phyloP scores from a whole-genome alignment of 352 stramenopile species.

The Phytophthora boehmeriae region DNA sequence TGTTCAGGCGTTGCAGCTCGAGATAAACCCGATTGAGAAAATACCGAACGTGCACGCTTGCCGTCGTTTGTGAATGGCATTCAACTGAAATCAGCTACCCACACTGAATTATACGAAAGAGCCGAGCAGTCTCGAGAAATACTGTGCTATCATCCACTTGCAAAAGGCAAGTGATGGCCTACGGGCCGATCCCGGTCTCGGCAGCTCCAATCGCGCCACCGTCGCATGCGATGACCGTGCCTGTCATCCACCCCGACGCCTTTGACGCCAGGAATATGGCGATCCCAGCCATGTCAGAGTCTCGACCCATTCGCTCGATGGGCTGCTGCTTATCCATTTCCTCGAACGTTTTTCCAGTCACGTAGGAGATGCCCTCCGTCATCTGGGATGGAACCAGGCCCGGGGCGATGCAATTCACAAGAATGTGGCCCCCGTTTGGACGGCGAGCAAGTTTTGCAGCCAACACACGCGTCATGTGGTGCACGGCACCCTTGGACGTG shows the following conservation, averaged over 20 bases:
- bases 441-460: slow-evolving; percentile 88
- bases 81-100: too few relatives aligned
- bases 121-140: too few relatives aligned
- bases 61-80: too few relatives aligned
- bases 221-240: slow-evolving; percentile 92
- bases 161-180: not conserved
- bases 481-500: slow-evolving; percentile 92
- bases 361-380: slow-evolving; percentile 75
- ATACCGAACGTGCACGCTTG: too few relatives aligned
- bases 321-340: slow-evolving; percentile 78
- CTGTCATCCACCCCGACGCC: slow-evolving; percentile 92
- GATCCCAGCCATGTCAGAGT: slow-evolving; percentile 94
- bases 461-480: slow-evolving; percentile 93
- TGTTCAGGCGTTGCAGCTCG: too few relatives aligned
- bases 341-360: slow-evolving; percentile 52
- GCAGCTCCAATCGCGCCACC: slow-evolving; percentile 76
- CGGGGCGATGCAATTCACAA: slow-evolving; percentile 95
- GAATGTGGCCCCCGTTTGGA: slow-evolving; percentile 87
- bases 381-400: slow-evolving; percentile 93
- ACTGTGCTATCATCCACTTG: too few relatives aligned
- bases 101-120: too few relatives aligned
- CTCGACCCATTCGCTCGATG: slow-evolving; percentile 79
- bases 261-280: slow-evolving; percentile 92
- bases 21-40: too few relatives aligned
- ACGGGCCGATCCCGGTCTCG: slow-evolving; percentile 48